Base-by-base conservation (phyloP, 179 eudicot species). In the Monotropa hypopitys region DNA sequence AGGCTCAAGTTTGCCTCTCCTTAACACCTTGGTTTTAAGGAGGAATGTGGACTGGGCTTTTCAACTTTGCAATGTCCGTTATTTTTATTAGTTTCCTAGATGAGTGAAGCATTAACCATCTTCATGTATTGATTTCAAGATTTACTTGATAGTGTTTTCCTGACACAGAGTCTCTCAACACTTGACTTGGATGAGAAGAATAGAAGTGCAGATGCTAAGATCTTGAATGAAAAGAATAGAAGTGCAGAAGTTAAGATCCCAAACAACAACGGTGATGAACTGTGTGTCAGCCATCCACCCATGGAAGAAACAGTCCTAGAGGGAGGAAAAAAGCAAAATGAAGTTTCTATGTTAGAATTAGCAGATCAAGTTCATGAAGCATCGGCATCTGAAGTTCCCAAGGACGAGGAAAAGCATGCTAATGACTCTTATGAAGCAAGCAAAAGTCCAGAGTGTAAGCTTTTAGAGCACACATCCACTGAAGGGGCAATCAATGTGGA, bases 151-250 rank as follows among this genome's bases (percentile, higher is more conserved):
- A 12, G 3, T 76, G 23, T 32, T 0, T 47, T 43, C 16, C 63
- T 81, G 38, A 77, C 71, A 72, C 83, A 81, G 83, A 77, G 21
- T 76, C 26, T 63, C 47, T 13, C 73, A 47, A 28, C 40, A 6
- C 11, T 61, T 59, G 54, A 76, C 7, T 21, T 61, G 66, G 76
- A 71, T 61, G 80, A 80, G 76, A 71, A 80, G 30, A 79, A n/a
- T 40, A n/a, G 33, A 66, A 45, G 63, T 42, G 76, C n/a, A 21
- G 82, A 80, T n/a, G n/a, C 16, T 1, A 50, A 32, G 61, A 72
- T 47, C 7, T 21, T 61, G 66, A 72, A 71, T 61, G 80, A 80
- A 72, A 71, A 80, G 30, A 74, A n/a, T 40, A 13, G 33, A 74
- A 45, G 63, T 42, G 76, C n/a, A 21, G 82, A 80, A 32, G 13